Evolutionary conservation across 805 yeast species (phyloP).

Genomic region (Ogataea angusta): DNA sequence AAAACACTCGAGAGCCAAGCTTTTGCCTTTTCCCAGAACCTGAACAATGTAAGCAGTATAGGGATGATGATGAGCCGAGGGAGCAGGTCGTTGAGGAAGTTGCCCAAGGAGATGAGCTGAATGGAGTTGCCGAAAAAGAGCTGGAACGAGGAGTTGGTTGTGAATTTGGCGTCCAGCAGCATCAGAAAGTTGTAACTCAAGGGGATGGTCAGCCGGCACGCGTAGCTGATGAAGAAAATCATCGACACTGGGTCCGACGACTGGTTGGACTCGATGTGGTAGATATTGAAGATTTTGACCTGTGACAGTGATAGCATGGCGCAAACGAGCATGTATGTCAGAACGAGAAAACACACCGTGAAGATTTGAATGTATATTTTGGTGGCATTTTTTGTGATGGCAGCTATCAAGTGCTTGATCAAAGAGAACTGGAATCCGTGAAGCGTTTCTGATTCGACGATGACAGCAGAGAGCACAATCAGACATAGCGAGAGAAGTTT

Average conservation of each 20-base stretch:
- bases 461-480: slow-evolving; percentile 43
- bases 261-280: slow-evolving; percentile 63
- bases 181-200: slow-evolving; percentile 75
- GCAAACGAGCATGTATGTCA: slow-evolving; percentile 66
- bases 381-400: slow-evolving; percentile 22
- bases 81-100: slow-evolving; percentile 65
- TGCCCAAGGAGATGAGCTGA: slow-evolving; percentile 71
- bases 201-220: slow-evolving; percentile 80
- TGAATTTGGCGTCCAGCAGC: slow-evolving; percentile 41
- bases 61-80: slow-evolving; percentile 78
- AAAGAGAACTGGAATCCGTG: slow-evolving; percentile 67
- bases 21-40: slow-evolving; percentile 63
- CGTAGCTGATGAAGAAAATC: slow-evolving; percentile 74
- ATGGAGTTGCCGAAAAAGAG: slow-evolving; percentile 73
- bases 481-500: slow-evolving; percentile 43
- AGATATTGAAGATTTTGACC: slow-evolving; percentile 68
- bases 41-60: slow-evolving; percentile 56
- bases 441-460: slow-evolving; percentile 71
- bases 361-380: slow-evolving; percentile 32
- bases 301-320: slow-evolving; percentile 64
- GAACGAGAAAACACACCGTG: slow-evolving; percentile 42
- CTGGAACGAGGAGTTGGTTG: slow-evolving; percentile 51
- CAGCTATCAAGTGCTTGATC: slow-evolving; percentile 43
- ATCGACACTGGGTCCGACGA: slow-evolving; percentile 73
- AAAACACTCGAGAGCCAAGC: slow-evolving; percentile 27